These are phyloP conservation scores for Amylocystis lapponica DNA, from an alignment of 768 basidiomycete species.

Conservation along the genomic window DNA sequence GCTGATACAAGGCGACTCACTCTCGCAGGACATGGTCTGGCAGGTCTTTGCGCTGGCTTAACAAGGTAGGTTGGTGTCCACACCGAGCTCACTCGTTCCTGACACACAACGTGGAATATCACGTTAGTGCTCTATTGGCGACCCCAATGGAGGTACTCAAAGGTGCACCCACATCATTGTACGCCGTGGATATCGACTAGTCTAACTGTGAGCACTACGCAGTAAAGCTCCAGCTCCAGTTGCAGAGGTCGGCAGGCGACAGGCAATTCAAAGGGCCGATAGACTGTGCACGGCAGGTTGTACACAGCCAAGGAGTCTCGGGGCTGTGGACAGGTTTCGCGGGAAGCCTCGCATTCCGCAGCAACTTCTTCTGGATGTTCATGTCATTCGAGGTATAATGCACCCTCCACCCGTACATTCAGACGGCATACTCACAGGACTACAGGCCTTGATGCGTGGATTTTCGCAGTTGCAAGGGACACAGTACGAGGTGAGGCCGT, in stretches of 20 bases:
- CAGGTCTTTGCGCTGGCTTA: constrained; percentile 62
- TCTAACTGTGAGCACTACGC: background rate
- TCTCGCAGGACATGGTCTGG: constrained; percentile 57
- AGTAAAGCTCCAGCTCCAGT: constrained; percentile 67
- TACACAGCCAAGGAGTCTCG: constrained; percentile 50
- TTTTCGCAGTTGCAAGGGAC: constrained; percentile 54
- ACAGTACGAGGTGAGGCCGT: constrained; percentile 46
- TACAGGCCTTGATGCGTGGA: constrained; percentile 52
- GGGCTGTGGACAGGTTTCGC: constrained; percentile 77
- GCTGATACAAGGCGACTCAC: constrained; percentile 46
- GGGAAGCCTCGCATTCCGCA: constrained; percentile 65
- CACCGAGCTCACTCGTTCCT: constrained; percentile 1
- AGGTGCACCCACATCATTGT: too few species aligned
- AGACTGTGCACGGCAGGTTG: constrained; percentile 60
- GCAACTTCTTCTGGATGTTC: constrained; percentile 80
- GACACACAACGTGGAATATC: background rate
- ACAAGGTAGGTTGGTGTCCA: constrained; percentile 46
- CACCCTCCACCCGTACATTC: background rate
- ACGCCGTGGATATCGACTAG: background rate
- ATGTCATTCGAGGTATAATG: constrained; percentile 54
- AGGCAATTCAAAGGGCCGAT: constrained; percentile 61
- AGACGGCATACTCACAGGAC: background rate
- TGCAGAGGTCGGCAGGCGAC: constrained; percentile 42
- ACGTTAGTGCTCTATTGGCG: constrained; percentile 59
- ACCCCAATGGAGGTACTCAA: constrained; percentile 79